Percentiles rank a stretch among this genome's conserved stretches.
Conservation (phyloP, 805 yeast species). For the Pichia deserticola region DNA sequence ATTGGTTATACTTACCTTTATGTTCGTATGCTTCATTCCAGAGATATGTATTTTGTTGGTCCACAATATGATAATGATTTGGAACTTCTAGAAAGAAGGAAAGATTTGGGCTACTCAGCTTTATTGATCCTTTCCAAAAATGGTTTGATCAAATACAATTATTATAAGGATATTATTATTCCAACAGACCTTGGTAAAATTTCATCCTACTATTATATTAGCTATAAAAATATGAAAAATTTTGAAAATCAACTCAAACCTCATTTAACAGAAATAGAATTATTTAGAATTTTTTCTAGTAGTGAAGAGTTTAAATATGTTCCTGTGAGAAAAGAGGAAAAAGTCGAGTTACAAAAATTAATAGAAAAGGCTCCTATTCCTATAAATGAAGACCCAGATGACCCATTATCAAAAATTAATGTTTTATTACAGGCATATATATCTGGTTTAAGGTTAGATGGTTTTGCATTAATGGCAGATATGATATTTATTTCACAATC, state of each 20-base stretch:
- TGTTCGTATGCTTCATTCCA: slow-evolving; percentile 69
- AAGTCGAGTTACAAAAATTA: slow-evolving; percentile 59
- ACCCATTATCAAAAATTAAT: slow-evolving; percentile 71
- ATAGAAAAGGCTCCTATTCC: slow-evolving; percentile 81
- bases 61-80: slow-evolving; percentile 50
- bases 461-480: slow-evolving; percentile 87
- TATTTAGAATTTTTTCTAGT: slow-evolving; percentile 66
- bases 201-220: slow-evolving; percentile 81
- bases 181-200: slow-evolving; percentile 73
- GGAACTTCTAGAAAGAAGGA: slow-evolving; percentile 43
- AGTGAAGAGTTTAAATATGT: slow-evolving; percentile 83
- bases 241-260: slow-evolving; percentile 61
- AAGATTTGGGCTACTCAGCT: slow-evolving; percentile 73
- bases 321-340: slow-evolving; percentile 84
- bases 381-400: slow-evolving; percentile 60
- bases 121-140: slow-evolving; percentile 47
- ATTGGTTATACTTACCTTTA: slow-evolving; percentile 69
- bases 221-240: slow-evolving; percentile 60
- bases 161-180: slow-evolving; percentile 37
- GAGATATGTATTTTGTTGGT: slow-evolving; percentile 69
- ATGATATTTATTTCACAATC: slow-evolving; percentile 91
- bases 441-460: slow-evolving; percentile 68
- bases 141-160: slow-evolving; percentile 55
- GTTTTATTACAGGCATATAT: slow-evolving; percentile 80
- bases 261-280: slow-evolving; percentile 59